Evolutionary conservation across 2,329 filamentous ascomycete genomes (phyloP).

Genomic region (Alternaria sp.): DNA sequence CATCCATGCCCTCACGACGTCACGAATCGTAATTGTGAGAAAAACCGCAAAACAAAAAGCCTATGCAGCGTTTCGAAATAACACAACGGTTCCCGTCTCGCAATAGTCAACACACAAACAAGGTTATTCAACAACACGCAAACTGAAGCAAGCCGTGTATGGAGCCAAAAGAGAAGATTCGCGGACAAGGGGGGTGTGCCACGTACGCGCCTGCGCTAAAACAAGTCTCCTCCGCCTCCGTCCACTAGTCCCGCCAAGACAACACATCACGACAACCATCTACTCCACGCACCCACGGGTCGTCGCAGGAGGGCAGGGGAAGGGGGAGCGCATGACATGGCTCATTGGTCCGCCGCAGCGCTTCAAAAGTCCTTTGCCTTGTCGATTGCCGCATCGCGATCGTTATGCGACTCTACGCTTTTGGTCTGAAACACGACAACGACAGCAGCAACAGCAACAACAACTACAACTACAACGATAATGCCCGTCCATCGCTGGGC

Average conservation of each 20-base stretch:
- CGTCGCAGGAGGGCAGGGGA: not conserved
- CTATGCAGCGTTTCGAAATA: not conserved
- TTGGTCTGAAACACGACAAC: constrained; percentile 4
- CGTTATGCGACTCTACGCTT: not conserved
- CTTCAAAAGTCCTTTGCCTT: not conserved
- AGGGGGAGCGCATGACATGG: not conserved
- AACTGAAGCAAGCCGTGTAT: not conserved
- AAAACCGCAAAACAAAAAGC: not conserved
- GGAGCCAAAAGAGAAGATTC: not conserved
- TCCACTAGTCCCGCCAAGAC: not conserved
- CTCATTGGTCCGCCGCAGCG: not conserved
- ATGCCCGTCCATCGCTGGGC: not conserved
- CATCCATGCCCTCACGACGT: not conserved
- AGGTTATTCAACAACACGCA: not conserved
- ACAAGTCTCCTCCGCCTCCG: not conserved
- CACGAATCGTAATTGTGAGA: not conserved
- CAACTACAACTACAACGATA: not conserved
- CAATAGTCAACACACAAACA: not conserved
- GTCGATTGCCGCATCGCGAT: not conserved
- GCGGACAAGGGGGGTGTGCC: not conserved
- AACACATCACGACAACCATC: not conserved
- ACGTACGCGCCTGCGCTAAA: not conserved
- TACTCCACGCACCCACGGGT: not conserved
- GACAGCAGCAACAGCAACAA: no score
- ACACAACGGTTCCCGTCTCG: not conserved